phyloP scores from a whole-genome alignment of 768 basidiomycete genomes.

The Mycena leptocephala region DNA sequence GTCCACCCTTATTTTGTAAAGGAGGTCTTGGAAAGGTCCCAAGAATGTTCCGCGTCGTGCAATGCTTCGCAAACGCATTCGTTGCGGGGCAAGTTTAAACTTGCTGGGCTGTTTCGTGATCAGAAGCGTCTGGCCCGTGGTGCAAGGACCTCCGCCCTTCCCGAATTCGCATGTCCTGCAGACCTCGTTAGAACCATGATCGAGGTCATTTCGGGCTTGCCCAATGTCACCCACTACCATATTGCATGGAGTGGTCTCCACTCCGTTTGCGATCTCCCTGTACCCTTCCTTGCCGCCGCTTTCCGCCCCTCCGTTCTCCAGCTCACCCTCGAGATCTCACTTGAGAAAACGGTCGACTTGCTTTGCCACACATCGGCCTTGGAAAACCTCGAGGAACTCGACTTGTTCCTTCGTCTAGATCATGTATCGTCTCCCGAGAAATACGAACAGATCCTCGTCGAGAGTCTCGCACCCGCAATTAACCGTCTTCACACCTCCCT shows the following conservation, averaged over 20 bases:
- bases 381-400: conserved; percentile 57
- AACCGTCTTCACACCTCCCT: conserved; percentile 54
- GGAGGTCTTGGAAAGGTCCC: conserved; percentile 52
- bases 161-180: conserved; percentile 50
- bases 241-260: conserved; percentile 66
- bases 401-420: conserved; percentile 61
- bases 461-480: conserved; percentile 58
- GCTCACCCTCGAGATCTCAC: conserved; percentile 60
- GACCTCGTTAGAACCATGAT: conserved; percentile 59
- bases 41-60: conserved; percentile 8
- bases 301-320: conserved; percentile 56
- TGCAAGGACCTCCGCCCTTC: conserved; percentile 47
- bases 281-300: conserved; percentile 53
- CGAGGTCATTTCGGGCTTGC: conserved; percentile 60
- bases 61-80: conserved; percentile 7
- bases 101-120: conserved; percentile 53
- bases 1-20: conserved; percentile 67
- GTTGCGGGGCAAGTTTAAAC: conserved; percentile 37
- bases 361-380: conserved; percentile 48
- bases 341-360: conserved; percentile 58
- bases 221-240: conserved; percentile 65
- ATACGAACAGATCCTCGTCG: conserved; percentile 50
- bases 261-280: conserved; percentile 43
- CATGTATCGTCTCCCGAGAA: conserved; percentile 40
- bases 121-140: conserved; percentile 44